phyloP scores from a whole-genome alignment of 352 stramenopile genomes.

The Saprolegnia parasitica region DNA sequence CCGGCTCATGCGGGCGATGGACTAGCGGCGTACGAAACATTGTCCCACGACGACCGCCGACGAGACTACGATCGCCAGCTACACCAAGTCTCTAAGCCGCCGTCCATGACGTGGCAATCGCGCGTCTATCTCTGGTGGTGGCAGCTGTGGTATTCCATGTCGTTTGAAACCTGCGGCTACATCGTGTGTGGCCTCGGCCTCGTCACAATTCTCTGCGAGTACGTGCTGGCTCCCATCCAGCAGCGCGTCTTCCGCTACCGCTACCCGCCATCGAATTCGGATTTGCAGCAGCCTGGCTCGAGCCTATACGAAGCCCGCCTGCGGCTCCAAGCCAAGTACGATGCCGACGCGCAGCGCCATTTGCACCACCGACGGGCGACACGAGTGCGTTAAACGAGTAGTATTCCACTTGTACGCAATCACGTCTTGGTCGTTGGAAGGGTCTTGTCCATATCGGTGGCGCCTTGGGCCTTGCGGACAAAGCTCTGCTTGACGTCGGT shows the following conservation, averaged over 20 bases:
- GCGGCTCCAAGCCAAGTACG: neutral
- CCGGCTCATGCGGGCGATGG: neutral
- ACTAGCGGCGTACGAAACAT: neutral
- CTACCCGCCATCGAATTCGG: neutral
- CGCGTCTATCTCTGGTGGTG: neutral
- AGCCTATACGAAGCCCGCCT: neutral
- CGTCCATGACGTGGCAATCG: neutral
- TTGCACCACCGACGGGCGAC: neutral
- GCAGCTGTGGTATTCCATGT: too few relatives aligned
- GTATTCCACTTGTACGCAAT: too few relatives aligned
- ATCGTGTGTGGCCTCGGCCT: neutral
- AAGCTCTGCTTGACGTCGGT: conserved; percentile 54
- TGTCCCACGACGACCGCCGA: neutral
- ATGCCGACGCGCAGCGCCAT: neutral
- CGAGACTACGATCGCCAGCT: neutral
- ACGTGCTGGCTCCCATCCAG: neutral
- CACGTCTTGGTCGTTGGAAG: neutral
- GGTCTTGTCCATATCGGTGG: neutral
- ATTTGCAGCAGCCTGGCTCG: neutral
- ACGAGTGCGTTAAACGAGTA: neutral
- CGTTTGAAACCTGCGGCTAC: too few relatives aligned
- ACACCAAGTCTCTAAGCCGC: neutral
- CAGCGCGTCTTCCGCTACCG: neutral
- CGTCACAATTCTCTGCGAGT: neutral
- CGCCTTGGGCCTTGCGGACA: conserved; percentile 30